phyloP scores from a whole-genome alignment of 345 rosid species.

The Eucalyptus lansdowneana region DNA sequence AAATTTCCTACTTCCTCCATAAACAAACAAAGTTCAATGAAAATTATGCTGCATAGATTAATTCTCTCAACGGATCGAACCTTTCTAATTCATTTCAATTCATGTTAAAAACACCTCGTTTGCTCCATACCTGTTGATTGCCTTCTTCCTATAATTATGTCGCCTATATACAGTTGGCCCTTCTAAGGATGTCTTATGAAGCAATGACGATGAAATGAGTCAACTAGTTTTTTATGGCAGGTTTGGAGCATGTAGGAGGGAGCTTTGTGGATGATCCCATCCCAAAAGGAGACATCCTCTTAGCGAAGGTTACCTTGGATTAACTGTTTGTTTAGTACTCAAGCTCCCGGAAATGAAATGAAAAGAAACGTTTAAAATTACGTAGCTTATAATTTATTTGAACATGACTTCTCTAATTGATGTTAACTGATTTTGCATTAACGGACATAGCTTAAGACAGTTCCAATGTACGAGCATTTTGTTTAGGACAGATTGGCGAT shows the following conservation, averaged over 20 bases:
- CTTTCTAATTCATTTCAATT: too few species aligned
- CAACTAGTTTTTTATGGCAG: not conserved
- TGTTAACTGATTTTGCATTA: not conserved
- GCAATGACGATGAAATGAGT: not conserved
- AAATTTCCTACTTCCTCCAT: too few species aligned
- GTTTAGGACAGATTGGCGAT: not conserved
- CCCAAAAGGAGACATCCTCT: slow-evolving; percentile 7
- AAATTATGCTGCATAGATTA: too few species aligned
- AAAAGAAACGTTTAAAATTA: not conserved
- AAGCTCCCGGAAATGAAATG: not conserved
- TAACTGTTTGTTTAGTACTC: not conserved
- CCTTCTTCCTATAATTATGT: too few species aligned
- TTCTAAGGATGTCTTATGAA: not conserved
- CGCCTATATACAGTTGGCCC: too few species aligned
- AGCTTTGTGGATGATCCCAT: slow-evolving; percentile 1
- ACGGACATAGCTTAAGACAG: not conserved
- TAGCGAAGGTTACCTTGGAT: slow-evolving; percentile 1
- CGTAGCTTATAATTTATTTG: not conserved
- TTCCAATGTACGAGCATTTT: not conserved
- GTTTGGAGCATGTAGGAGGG: slow-evolving; percentile 10
- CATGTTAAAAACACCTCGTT: too few species aligned
- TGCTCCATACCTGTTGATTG: too few species aligned
- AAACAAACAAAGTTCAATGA: too few species aligned
- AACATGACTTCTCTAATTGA: not conserved
- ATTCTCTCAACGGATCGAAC: too few species aligned